Conservation (phyloP, 768 basidiomycete species). For the Mycena pura region DNA sequence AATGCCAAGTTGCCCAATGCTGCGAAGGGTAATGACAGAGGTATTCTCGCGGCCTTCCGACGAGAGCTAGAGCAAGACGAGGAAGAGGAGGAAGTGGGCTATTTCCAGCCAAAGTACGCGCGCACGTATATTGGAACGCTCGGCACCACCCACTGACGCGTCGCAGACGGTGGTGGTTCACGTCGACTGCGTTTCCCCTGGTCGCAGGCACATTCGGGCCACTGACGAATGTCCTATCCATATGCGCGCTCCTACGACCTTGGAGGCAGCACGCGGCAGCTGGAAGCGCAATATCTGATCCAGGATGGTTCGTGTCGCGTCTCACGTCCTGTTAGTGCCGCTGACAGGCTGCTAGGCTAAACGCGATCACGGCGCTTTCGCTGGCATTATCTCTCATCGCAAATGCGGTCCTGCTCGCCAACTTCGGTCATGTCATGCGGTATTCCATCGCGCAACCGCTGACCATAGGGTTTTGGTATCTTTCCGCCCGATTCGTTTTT, state of each 20-base stretch:
- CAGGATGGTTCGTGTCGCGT: conserved; percentile 38
- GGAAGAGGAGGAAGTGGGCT: conserved; percentile 33
- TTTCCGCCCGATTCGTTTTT: background rate
- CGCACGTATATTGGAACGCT: background rate
- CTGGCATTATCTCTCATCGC: conserved; percentile 41
- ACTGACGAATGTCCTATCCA: conserved; percentile 46
- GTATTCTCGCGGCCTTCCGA: conserved; percentile 20
- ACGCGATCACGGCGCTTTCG: conserved; percentile 39
- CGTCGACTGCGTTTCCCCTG: conserved; percentile 48
- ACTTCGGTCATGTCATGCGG: conserved; percentile 44
- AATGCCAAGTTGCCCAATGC: too few relatives aligned
- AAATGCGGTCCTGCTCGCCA: conserved; percentile 44
- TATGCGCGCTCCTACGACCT: conserved; percentile 43
- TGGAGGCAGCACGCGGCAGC: conserved; percentile 38
- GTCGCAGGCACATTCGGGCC: conserved; percentile 50
- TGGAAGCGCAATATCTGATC: conserved; percentile 35
- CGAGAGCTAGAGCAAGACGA: conserved; percentile 46
- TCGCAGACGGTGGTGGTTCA: conserved; percentile 48
- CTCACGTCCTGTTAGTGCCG: background rate
- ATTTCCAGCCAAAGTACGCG: conserved; percentile 32
- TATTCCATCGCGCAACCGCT: conserved; percentile 45
- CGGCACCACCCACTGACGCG: background rate
- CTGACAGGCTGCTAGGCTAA: conserved; percentile 33
- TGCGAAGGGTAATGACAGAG: too few relatives aligned
- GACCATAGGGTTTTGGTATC: conserved; percentile 47